Evolutionary conservation across 345 rosid genomes (phyloP).

Genomic region (Ceriops decandra): DNA sequence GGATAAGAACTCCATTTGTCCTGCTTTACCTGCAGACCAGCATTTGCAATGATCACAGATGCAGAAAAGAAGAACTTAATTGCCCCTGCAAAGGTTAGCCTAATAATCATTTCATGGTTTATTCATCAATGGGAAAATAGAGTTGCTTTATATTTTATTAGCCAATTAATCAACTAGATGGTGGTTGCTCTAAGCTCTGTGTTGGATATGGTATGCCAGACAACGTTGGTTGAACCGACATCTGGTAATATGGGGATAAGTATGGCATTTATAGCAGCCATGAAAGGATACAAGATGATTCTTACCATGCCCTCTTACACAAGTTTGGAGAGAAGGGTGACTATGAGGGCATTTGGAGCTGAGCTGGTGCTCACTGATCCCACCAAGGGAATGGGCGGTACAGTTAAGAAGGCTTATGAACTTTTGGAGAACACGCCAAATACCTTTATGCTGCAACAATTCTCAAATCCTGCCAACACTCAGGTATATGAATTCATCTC

Average conservation of each 20-base stretch:
- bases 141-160: too few species aligned
- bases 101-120: neutral
- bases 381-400: slow-evolving; percentile 94
- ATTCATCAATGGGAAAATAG: too few species aligned
- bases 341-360: slow-evolving; percentile 95
- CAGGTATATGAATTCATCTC: slow-evolving; percentile 36
- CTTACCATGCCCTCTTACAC: slow-evolving; percentile 98
- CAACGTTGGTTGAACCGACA: slow-evolving; percentile 88
- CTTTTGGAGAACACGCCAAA: slow-evolving; percentile 76
- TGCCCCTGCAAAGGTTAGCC: slow-evolving; percentile 65
- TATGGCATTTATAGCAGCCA: slow-evolving; percentile 88
- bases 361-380: slow-evolving; percentile 92
- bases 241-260: slow-evolving; percentile 98
- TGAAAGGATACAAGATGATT: slow-evolving; percentile 85
- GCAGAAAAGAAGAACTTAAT: slow-evolving; percentile 81
- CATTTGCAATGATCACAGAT: slow-evolving; percentile 71
- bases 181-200: neutral
- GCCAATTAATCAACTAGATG: too few species aligned
- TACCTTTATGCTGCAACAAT: slow-evolving; percentile 82
- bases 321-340: slow-evolving; percentile 92
- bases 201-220: slow-evolving; percentile 34
- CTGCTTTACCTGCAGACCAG: slow-evolving; percentile 51
- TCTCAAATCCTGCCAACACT: slow-evolving; percentile 82
- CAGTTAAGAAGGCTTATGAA: slow-evolving; percentile 81
- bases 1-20: neutral